Evolutionary conservation across 495 filamentous ascomycete genomes (phyloP), one percentile per base, ranked within the genome.

Genomic region (Rhypophila decipiens): DNA sequence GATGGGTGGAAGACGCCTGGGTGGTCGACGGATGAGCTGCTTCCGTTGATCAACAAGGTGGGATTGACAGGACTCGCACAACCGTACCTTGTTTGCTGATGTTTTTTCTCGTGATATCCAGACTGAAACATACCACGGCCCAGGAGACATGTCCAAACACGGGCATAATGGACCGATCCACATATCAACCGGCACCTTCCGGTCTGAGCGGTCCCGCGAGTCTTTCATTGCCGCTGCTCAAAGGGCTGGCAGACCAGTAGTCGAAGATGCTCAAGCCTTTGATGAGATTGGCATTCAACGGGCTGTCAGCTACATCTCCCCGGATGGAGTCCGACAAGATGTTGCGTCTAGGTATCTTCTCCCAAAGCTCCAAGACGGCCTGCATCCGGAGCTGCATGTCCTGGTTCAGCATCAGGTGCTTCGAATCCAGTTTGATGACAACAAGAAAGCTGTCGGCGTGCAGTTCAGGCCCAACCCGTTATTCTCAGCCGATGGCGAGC

Each of bases 11-110:
- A 69, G 0, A 69, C 63, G 0, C 62, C 66, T 1, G 78, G 77
- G 1, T 81, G 78, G 78, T 58, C 59, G 3, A 64, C 64, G 2
- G 65, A 77, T 11, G 74, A 77, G 4, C 44, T 82, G 53, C 39
- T 72, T 47, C 78, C 77, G 7, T 72, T 67, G 42, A 33, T 78
- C 18, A 76, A 70, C 39, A 80, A 80, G 71, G 76, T 78, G 56
- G 38, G 2, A 11, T 15, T 20, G 13, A 3, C 8, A 27, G 17
- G 27, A 8, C 17, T 31, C 15, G 8, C n/a, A 15, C 11, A 13
- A 17, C 4, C 10, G 39, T 8, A 15, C 17, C 8, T 20, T 34
- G 19, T 11, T 24, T 9, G 38, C 43, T 39, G 19, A 42, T 39
- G 7, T 7, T 13, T 22, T 27, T 24, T 22, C 21, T 23, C 21